Conservation (phyloP, 345 rosid species). For the Salix viminalis region DNA sequence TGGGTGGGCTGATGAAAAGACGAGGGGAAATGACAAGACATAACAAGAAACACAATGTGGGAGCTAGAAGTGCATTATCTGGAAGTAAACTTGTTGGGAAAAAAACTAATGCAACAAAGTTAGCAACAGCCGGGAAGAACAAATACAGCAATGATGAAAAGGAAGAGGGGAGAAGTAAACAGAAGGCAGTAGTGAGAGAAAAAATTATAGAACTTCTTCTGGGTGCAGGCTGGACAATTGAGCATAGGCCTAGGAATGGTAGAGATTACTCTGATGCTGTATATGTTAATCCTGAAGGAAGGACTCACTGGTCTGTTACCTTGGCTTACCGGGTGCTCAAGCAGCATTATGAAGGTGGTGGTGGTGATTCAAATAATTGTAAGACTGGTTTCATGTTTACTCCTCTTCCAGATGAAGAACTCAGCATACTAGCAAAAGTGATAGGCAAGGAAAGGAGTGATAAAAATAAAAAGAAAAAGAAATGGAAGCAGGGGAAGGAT, state of each 20-base stretch:
- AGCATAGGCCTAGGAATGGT: conserved; percentile 66
- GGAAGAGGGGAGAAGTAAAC: conserved; percentile 17
- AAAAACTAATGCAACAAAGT: conserved; percentile 17
- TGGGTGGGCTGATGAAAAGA: background rate
- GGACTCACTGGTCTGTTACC: conserved; percentile 93
- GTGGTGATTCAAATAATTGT: conserved; percentile 29
- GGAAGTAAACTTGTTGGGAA: conserved; percentile 15
- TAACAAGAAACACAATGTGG: background rate
- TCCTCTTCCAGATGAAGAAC: conserved; percentile 71
- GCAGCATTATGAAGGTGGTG: conserved; percentile 39
- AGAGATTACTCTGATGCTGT: conserved; percentile 69
- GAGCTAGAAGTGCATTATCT: conserved; percentile 14
- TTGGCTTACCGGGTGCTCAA: conserved; percentile 70
- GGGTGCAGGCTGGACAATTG: conserved; percentile 84
- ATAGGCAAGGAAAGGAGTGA: conserved; percentile 41
- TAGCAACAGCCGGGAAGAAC: conserved; percentile 17
- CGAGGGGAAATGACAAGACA: background rate
- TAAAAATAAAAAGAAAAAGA: conserved; percentile 48
- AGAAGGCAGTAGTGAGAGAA: conserved; percentile 48
- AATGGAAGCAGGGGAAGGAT: conserved; percentile 22
- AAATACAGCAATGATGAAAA: conserved; percentile 11
- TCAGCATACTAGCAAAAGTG: conserved; percentile 48
- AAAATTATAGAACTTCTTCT: conserved; percentile 58
- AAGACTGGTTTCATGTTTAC: conserved; percentile 49
- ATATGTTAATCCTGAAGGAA: conserved; percentile 87